Base-by-base conservation (phyloP, 495 filamentous ascomycete species). In the Margaritispora aquatica region DNA sequence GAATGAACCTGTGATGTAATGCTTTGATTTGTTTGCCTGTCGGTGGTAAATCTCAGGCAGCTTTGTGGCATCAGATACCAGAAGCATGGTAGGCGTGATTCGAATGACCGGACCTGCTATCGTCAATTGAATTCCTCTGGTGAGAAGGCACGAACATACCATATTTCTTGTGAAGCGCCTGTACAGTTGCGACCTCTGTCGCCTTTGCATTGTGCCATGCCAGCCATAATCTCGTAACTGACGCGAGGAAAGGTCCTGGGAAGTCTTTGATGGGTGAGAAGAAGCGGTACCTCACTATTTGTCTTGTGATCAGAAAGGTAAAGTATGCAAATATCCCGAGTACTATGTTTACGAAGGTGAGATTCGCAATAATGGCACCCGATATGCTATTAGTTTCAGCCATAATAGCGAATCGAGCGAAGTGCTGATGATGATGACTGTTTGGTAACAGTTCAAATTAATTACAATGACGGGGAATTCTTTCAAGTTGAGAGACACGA, bases 191-290 rank as follows among this genome's bases (percentile, higher is more conserved):
- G 24, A 53, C 19, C 19, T 53, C 51, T 9, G 27, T 29, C 21
- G 29, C 51, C 19, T 26, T 26, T 2, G n/a, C 21, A 20, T 53
- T 47, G 29, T 44, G 21, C 49, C 23, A 60, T 26, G 34, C 50
- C 7, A 47, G 24, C 21, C 17, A 26, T 20, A 60, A 13, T 54
- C 34, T 27, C 1, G 57, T 60, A 2, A 60, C 57, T 44, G 11
- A 19, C 9, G 0, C 36, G 13, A 51, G 49, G 29, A 27, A 60
- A 47, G 57, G 57, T 7, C 57, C 57, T 1, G 57, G 57, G n/a
- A 60, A 54, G 20, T 60, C 34, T 31, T 29, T 11, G 1, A 60
- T n/a, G 20, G 57, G 57, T n/a, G 38, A 38, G n/a, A 60, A 60
- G 38, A 54, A 60, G 29, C 57, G 49, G 22, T 60, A 58, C n/a